Evolutionary conservation across 768 basidiomycete genomes (phyloP), one percentile per base, ranked within the genome.

Genomic region (Rhodotorula kratochvilovae): DNA sequence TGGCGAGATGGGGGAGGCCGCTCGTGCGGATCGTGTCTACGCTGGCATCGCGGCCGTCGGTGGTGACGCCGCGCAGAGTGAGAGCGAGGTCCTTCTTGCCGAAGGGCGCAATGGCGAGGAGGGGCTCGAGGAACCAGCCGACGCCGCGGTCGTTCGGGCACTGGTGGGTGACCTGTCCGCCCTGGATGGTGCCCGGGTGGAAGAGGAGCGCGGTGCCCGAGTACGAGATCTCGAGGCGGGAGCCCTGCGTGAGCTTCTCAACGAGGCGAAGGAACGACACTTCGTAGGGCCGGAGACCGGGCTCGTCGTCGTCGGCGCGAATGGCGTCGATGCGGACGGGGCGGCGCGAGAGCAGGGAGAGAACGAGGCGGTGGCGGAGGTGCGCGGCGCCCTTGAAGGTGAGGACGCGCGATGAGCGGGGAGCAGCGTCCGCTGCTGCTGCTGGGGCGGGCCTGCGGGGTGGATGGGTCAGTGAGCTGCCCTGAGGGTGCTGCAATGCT

Each of bases 191-290:
- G 6, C 96, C 96, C 29, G 96, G 96, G 79, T 92, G 94, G 60
- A 99, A 82, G 27, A 97, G 84, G 74, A 99, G 84, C 5, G 92
- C 87, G 63, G 95, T 97, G 89, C 93, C 95, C 31, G 96, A 98
- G 13, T 94, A 89, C 4, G 92, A 95, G 62, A 99, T 98, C 80
- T 98, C 96, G 70, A 98, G 90, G 39, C 91, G 82, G 11, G 91
- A 91, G 4, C 95, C 96, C 84, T 98, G 97, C 6, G 92, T 94
- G 7, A 90, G 83, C 76, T 91, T 92, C 79, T 97, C 94, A 43
- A 97, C 77, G 25, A 98, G 81, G 57, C 95, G 84, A 53, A 99
- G 81, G 35, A 97, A 84, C 77, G 90, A 93, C 59, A 95, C 87
- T 83, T 99, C 96, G 80, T 88, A 95, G 80, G 91, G 92, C 85